These are phyloP conservation scores for Volvariella volvacea DNA, from an alignment of 1,284 basidiomycete genomes.

Conservation along the genomic window DNA sequence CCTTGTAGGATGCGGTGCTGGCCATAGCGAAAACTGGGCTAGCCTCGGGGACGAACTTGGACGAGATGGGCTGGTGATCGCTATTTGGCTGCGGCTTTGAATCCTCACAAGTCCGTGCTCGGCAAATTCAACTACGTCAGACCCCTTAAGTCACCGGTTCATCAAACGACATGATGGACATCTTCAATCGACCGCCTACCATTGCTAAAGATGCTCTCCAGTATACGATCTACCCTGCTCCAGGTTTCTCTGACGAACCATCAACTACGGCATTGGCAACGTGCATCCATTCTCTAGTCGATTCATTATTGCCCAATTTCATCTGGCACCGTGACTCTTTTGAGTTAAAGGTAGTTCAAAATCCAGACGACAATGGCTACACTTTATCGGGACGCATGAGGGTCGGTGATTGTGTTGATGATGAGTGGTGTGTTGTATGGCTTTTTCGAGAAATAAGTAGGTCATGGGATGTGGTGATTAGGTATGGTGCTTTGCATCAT, in stretches of 20 bases:
- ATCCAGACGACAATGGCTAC: constrained; percentile 41
- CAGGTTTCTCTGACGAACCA: constrained; percentile 42
- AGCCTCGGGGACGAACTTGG: not conserved
- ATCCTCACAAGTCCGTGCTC: constrained; percentile 4
- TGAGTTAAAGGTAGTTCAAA: constrained; percentile 63
- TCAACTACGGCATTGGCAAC: constrained; percentile 66
- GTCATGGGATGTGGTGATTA: constrained; percentile 73
- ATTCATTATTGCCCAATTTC: constrained; percentile 57
- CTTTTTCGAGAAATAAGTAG: constrained; percentile 70
- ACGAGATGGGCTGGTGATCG: not conserved
- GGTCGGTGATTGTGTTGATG: constrained; percentile 90
- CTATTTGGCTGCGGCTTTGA: constrained; percentile 13
- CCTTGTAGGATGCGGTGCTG: constrained; percentile 49
- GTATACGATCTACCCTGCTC: constrained; percentile 63
- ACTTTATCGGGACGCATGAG: constrained; percentile 74
- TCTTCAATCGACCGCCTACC: constrained; percentile 66
- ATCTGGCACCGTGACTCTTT: constrained; percentile 89
- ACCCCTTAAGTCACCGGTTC: not conserved
- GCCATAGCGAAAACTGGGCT: constrained; percentile 14
- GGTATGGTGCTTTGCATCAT: constrained; percentile 36
- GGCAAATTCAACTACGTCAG: constrained; percentile 7
- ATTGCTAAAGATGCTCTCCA: constrained; percentile 84
- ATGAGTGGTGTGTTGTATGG: constrained; percentile 95
- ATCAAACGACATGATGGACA: constrained; percentile 26
- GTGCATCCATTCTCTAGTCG: constrained; percentile 55